phyloP scores from a whole-genome alignment of 2,329 filamentous ascomycete species.

The Ceratocystis huliohia region DNA sequence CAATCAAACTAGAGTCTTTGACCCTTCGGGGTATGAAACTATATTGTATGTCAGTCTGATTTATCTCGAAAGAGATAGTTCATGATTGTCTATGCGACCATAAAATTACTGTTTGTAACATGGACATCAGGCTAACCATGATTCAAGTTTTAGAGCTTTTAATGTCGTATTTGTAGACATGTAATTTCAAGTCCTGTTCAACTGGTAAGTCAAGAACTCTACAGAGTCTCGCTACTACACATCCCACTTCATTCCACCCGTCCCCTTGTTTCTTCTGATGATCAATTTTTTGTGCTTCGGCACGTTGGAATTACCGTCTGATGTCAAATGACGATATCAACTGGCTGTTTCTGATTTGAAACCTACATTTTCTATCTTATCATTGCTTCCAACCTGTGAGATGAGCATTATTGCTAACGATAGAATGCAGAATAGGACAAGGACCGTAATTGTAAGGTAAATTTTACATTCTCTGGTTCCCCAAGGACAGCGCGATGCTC shows the following conservation, averaged over 20 bases:
- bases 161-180: constrained; percentile 13
- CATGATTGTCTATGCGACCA: constrained; percentile 7
- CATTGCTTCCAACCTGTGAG: not conserved
- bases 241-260: not conserved
- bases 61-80: constrained; percentile 24
- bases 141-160: constrained; percentile 13
- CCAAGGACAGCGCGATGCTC: not conserved
- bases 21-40: constrained; percentile 69
- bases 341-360: constrained; percentile 69
- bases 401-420: constrained; percentile 28
- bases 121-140: not conserved
- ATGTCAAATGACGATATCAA: constrained; percentile 64
- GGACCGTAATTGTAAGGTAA: constrained; percentile 17
- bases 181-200: constrained; percentile 13
- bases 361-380: constrained; percentile 1
- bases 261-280: constrained; percentile 33
- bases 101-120: not conserved
- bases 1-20: constrained; percentile 99
- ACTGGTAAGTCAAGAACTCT: constrained; percentile 12
- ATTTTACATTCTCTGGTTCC: constrained; percentile 20
- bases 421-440: constrained; percentile 21
- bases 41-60: constrained; percentile 87
- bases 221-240: not conserved
- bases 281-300: constrained; percentile 47
- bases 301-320: constrained; percentile 95